Base-by-base conservation (phyloP, 768 basidiomycete species). In the Hemileccinum impolitum region DNA sequence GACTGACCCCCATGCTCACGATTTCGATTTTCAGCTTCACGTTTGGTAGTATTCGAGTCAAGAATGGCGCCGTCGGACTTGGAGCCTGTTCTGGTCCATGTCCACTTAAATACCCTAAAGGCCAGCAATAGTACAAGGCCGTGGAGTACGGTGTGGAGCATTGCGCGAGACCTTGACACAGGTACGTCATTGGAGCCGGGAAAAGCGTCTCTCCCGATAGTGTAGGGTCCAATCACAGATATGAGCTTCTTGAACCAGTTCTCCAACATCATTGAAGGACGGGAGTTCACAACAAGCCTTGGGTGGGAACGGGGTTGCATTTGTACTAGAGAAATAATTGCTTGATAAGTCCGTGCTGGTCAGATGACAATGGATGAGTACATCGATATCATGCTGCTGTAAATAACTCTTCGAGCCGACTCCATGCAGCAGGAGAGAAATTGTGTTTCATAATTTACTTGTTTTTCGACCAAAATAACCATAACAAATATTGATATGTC, bases 1-100 rank as follows among this genome's bases (percentile, higher is more conserved):
- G n/a, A 41, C 45, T 39, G 45, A 62, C 70, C 58, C 51, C 64
- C 60, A 37, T 43, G 48, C 38, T 56, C 53, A 11, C 64, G 56
- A 47, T 41, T 28, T 36, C 59, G 63, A 44, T 69, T 62, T 17
- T 47, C 35, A 3, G 34, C 49, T 39, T 17, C 39, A 13, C 34
- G 48, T n/a, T 48, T 51, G 42, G 45, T 47, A 26, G 35, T 23
- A 36, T 38, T 26, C 36, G 37, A 15, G 53, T 19, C 8, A 4
- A 10, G 38, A 34, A 40, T 18, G 28, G 46, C 10, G 14, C 39
- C 39, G 9, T 18, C 26, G 21, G 45, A 25, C 38, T 43, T 25
- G 6, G 48, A 30, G 39, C 19, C 12, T 10, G 37, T 15, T 23
- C 25, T 43, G 36, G 19, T 25, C 49, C 51, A 48, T 26, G 31